Evolutionary conservation across 352 stramenopile species (phyloP).

Genomic region (Hyaloperonospora arabidopsidis): DNA sequence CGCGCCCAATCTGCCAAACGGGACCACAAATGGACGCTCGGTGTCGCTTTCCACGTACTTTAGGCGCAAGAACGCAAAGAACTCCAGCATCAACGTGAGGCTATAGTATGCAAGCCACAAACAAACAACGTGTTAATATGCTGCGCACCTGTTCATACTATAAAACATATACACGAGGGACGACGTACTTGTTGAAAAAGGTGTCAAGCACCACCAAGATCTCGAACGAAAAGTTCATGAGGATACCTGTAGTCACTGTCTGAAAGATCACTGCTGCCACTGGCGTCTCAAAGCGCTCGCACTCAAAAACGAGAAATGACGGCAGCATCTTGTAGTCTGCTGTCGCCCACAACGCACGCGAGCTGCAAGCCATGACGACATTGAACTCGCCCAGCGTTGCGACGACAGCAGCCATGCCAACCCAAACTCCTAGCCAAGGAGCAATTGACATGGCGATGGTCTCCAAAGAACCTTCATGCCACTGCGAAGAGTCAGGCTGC

Average conservation of each 20-base stretch:
- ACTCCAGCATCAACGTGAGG: constrained; percentile 72
- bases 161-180: constrained; percentile 3
- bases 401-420: constrained; percentile 66
- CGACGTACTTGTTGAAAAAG: constrained; percentile 83
- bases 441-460: constrained; percentile 66
- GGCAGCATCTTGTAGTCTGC: constrained; percentile 85
- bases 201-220: constrained; percentile 78
- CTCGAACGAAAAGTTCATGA: constrained; percentile 84
- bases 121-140: no score
- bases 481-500: constrained; percentile 55
- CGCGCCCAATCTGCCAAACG: constrained; percentile 56
- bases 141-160: constrained; percentile 4
- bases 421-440: constrained; percentile 75
- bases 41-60: constrained; percentile 79
- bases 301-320: constrained; percentile 46
- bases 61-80: constrained; percentile 75
- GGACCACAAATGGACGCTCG: constrained; percentile 61
- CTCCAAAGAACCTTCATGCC: constrained; percentile 68
- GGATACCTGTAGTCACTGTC: constrained; percentile 56
- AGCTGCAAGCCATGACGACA: constrained; percentile 81
- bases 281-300: constrained; percentile 68
- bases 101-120: constrained; percentile 16
- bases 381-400: constrained; percentile 81
- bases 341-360: constrained; percentile 69
- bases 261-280: constrained; percentile 74